Percentiles rank a stretch among this genome's conserved stretches.
Evolutionary conservation across 2,329 filamentous ascomycete genomes (phyloP).

Genomic region (Colletotrichum kahawae): DNA sequence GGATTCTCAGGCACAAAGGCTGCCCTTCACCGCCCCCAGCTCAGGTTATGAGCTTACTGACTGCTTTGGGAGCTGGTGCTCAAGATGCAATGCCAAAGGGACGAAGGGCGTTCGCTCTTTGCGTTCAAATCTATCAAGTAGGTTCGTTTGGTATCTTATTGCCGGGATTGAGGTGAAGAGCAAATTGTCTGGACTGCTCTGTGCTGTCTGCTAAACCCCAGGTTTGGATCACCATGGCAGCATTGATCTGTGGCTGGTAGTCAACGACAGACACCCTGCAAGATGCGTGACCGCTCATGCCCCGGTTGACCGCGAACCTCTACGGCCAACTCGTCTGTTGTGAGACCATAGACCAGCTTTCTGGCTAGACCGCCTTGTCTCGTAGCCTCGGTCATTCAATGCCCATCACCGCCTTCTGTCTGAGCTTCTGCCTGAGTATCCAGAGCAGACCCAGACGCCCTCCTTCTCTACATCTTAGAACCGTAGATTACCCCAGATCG

Average conservation of each 20-base stretch:
- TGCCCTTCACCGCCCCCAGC: background rate
- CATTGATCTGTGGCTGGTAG: background rate
- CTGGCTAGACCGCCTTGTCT: background rate
- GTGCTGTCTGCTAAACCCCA: background rate
- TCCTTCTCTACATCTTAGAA: background rate
- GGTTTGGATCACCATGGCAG: background rate
- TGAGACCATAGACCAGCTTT: background rate
- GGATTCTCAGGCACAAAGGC: background rate
- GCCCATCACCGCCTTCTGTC: background rate
- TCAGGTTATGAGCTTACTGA: background rate
- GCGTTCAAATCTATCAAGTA: background rate
- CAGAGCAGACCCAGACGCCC: background rate
- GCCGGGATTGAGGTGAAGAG: background rate
- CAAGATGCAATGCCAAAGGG: background rate
- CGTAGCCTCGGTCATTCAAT: background rate
- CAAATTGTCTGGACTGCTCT: background rate
- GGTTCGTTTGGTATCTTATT: background rate
- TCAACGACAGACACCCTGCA: background rate
- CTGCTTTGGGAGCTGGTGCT: background rate
- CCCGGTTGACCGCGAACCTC: background rate
- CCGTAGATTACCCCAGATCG: background rate
- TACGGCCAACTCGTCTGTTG: background rate
- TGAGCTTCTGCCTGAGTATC: background rate
- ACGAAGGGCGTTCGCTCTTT: background rate
- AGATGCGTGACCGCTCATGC: background rate